These are phyloP conservation scores for Peronosclerospora sorghi DNA, from an alignment of 352 stramenopile species.

Conservation along the genomic window DNA sequence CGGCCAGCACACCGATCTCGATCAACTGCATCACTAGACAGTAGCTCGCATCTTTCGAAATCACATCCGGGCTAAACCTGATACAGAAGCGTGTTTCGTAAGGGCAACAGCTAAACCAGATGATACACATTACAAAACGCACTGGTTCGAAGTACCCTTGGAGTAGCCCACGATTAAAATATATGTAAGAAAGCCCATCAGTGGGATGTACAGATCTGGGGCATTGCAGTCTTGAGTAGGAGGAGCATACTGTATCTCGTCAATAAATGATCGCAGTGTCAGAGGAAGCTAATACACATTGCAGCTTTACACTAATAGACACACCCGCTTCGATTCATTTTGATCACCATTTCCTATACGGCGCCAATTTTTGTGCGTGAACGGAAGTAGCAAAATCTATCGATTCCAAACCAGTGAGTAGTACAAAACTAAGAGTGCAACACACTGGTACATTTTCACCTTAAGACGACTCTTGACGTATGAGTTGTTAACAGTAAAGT, in stretches of 20 bases:
- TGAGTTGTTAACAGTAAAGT: constrained; percentile 86
- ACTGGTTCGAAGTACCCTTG: constrained; percentile 90
- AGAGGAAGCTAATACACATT: background rate
- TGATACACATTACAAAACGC: constrained; percentile 13
- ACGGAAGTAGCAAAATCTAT: constrained; percentile 79
- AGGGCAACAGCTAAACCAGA: background rate
- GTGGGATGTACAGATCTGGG: constrained; percentile 96
- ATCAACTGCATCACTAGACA: constrained; percentile 85
- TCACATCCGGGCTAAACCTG: constrained; percentile 95
- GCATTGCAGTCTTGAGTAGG: constrained; percentile 94
- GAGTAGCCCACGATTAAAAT: constrained; percentile 94
- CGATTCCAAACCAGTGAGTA: background rate
- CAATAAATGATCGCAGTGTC: background rate
- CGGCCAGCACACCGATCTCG: constrained; percentile 88
- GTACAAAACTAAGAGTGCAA: background rate
- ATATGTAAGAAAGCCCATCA: constrained; percentile 99
- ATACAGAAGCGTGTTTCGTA: constrained; percentile 3
- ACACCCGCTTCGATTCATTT: constrained; percentile 55
- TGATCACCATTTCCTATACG: constrained; percentile 51
- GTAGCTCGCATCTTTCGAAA: constrained; percentile 88
- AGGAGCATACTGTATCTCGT: constrained; percentile 72
- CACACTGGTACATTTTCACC: constrained; percentile 17
- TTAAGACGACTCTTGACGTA: constrained; percentile 84
- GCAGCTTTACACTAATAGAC: background rate
- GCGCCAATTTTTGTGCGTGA: constrained; percentile 81